These are phyloP conservation scores for Chaetomium cochliodes DNA, from an alignment of 495 filamentous ascomycete genomes.

Conservation along the genomic window DNA sequence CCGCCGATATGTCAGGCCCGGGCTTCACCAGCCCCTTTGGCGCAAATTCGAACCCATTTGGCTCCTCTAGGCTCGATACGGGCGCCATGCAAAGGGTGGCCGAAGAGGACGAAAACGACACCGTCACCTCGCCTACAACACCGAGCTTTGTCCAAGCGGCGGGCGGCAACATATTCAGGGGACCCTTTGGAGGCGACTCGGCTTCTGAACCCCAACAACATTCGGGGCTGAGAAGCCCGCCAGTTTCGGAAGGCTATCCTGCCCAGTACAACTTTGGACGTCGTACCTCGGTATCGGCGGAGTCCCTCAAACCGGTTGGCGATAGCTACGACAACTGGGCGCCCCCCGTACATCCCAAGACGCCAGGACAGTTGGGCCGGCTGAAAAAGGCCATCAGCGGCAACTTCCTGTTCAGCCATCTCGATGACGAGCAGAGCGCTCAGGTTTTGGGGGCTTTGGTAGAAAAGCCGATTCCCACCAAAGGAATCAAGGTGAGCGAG, in stretches of 20 bases:
- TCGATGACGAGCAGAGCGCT: conserved; percentile 85
- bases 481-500: conserved; percentile 73
- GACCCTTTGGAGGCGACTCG: conserved; percentile 51
- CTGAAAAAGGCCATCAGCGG: conserved; percentile 76
- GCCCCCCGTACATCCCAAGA: conserved; percentile 80
- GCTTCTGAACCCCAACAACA: conserved; percentile 40
- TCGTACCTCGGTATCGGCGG: conserved; percentile 93
- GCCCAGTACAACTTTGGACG: conserved; percentile 90
- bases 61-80: conserved; percentile 36
- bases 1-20: conserved; percentile 46
- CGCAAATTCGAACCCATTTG: conserved; percentile 55
- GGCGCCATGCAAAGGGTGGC: conserved; percentile 51
- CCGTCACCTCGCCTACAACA: conserved; percentile 56
- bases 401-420: conserved; percentile 92
- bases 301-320: conserved; percentile 86
- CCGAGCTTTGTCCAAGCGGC: conserved; percentile 44
- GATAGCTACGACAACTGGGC: conserved; percentile 85
- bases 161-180: conserved; percentile 36
- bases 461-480: conserved; percentile 92
- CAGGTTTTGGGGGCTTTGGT: conserved; percentile 88
- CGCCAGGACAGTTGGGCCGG: conserved; percentile 72
- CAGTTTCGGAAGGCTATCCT: conserved; percentile 70
- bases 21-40: conserved; percentile 57
- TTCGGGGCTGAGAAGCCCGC: conserved; percentile 43
- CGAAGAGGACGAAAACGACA: conserved; percentile 62